phyloP scores from a whole-genome alignment of 192 early-diverging fungal species.

The Coemansia sp. region DNA sequence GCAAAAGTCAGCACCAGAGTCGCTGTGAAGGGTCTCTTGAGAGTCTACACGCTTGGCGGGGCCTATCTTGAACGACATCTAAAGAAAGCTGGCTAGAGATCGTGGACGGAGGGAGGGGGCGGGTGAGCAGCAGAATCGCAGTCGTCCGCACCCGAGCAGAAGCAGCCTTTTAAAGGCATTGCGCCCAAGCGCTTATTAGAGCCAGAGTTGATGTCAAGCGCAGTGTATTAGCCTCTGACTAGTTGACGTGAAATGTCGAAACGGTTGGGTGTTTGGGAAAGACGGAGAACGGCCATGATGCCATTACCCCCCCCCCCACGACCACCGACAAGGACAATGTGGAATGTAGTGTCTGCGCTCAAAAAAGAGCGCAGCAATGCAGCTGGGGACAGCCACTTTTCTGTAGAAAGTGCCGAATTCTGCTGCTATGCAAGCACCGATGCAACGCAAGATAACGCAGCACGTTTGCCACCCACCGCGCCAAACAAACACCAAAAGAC shows the following conservation, averaged over 20 bases:
- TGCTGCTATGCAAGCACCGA: neutral
- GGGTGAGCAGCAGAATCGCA: neutral
- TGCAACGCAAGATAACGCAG: neutral
- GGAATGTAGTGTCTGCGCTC: neutral
- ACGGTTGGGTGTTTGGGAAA: neutral
- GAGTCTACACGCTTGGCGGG: slow-evolving; percentile 22
- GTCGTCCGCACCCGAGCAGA: neutral
- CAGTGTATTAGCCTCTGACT: neutral
- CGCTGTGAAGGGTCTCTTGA: slow-evolving; percentile 23
- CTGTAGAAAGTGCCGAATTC: neutral
- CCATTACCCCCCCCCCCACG: neutral
- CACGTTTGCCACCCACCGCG: neutral
- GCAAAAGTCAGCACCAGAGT: neutral
- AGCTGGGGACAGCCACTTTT: neutral
- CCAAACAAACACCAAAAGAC: neutral
- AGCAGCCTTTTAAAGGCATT: neutral
- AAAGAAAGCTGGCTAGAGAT: neutral
- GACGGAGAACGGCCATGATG: neutral
- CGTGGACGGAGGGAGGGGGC: neutral
- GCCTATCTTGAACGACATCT: slow-evolving; percentile 41
- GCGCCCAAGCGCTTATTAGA: neutral
- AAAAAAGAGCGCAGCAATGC: neutral
- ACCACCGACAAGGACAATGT: neutral
- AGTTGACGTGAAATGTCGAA: neutral
- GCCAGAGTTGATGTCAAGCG: slow-evolving; percentile 25